A percentile compares a stretch with the other conserved stretches of the same genome.
These are phyloP conservation scores for Metschnikowia borealis DNA, from an alignment of 805 yeast genomes.

Conservation along the genomic window DNA sequence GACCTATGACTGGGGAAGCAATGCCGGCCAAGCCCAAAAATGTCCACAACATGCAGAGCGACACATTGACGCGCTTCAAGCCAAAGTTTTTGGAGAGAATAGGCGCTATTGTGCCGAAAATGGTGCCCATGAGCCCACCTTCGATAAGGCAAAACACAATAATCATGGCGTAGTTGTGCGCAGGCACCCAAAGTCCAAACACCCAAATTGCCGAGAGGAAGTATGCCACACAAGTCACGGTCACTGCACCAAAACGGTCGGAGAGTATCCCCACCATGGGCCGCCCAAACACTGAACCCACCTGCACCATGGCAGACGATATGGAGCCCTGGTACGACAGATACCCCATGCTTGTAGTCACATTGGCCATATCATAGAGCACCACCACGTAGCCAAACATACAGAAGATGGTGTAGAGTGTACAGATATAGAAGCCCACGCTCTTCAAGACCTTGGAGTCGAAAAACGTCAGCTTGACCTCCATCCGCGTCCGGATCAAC, in stretches of 20 bases:
- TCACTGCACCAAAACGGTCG: constrained; percentile 51
- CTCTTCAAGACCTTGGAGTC: constrained; percentile 38
- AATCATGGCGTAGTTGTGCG: constrained; percentile 53
- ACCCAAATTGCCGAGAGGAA: constrained; percentile 25
- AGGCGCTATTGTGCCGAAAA: constrained; percentile 55
- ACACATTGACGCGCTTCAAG: constrained; percentile 45
- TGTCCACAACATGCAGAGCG: constrained; percentile 51
- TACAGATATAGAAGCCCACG: constrained; percentile 41
- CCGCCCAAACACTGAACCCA: constrained; percentile 54
- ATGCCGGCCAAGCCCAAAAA: constrained; percentile 47
- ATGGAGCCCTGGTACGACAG: constrained; percentile 50
- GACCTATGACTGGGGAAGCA: constrained; percentile 61
- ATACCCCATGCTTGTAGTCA: constrained; percentile 58
- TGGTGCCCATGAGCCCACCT: constrained; percentile 59
- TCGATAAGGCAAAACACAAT: constrained; percentile 47
- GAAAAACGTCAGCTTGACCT: constrained; percentile 28
- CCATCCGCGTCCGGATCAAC: constrained; percentile 14
- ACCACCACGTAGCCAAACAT: constrained; percentile 59
- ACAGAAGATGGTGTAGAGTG: constrained; percentile 43
- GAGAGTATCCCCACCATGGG: constrained; percentile 51
- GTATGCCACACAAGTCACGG: constrained; percentile 32
- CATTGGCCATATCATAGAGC: constrained; percentile 56
- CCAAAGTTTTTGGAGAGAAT: constrained; percentile 53
- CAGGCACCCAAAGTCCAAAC: constrained; percentile 37
- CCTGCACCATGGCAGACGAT: constrained; percentile 56